Evolutionary conservation across 352 stramenopile genomes (phyloP).

Genomic region (Pythium sukuiense): DNA sequence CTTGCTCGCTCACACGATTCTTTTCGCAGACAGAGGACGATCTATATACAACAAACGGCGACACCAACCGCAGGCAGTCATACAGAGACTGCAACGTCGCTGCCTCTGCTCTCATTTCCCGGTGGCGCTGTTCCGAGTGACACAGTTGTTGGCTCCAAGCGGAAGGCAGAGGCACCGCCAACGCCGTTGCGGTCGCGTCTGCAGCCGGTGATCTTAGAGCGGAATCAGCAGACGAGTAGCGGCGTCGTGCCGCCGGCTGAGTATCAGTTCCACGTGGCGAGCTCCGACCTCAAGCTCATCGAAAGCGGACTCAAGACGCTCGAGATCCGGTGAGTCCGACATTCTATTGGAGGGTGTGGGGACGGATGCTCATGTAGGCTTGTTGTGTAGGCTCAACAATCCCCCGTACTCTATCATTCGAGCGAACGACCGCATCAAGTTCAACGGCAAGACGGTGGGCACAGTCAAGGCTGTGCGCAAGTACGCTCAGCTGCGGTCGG

Average conservation of each 20-base stretch:
- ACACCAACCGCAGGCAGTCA: neutral
- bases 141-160: constrained; percentile 8
- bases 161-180: constrained; percentile 2
- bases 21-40: constrained; percentile 7
- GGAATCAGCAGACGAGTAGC: constrained; percentile 13
- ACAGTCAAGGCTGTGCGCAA: constrained; percentile 57
- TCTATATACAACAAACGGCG: neutral
- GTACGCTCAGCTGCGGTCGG: constrained; percentile 53
- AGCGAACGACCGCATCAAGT: constrained; percentile 60
- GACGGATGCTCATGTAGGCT: no score
- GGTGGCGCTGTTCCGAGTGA: neutral
- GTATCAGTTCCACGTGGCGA: constrained; percentile 57
- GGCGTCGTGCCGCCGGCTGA: constrained; percentile 33
- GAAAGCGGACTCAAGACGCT: constrained; percentile 55
- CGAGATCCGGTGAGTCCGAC: constrained; percentile 53
- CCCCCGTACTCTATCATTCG: constrained; percentile 73
- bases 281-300: constrained; percentile 42
- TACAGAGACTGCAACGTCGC: neutral
- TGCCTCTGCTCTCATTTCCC: constrained; percentile 13
- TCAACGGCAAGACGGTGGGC: constrained; percentile 48
- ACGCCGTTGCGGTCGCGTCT: neutral
- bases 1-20: neutral
- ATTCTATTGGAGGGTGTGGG: neutral
- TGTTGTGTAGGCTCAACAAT: constrained; percentile 44
- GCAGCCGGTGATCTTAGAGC: constrained; percentile 9